Conservation (phyloP, 2,329 filamentous ascomycete genomes). For the Pleurostoma richardsiae region DNA sequence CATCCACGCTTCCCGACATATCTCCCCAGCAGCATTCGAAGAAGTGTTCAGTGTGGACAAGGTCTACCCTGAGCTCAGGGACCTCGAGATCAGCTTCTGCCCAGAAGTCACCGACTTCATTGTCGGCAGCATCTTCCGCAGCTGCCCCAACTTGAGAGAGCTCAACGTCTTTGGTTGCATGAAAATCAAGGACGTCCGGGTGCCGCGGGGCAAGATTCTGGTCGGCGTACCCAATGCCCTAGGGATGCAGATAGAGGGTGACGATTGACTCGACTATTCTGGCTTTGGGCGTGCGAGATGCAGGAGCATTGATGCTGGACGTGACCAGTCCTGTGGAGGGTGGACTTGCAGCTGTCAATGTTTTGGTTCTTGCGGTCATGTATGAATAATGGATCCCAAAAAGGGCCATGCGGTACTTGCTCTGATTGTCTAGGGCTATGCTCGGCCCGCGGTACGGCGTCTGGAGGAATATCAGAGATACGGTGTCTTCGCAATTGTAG, state of each 20-base stretch:
- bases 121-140: conserved; percentile 57
- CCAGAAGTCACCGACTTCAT: conserved; percentile 62
- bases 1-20: conserved; percentile 80
- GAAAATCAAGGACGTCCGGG: conserved; percentile 49
- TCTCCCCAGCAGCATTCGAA: conserved; percentile 66
- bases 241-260: conserved; percentile 55
- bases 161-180: conserved; percentile 63
- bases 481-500: too few relatives aligned
- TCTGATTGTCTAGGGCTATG: too few relatives aligned
- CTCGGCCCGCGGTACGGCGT: too few relatives aligned
- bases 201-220: conserved; percentile 50
- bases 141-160: conserved; percentile 55
- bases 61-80: conserved; percentile 61
- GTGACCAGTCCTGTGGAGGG: too few relatives aligned
- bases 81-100: conserved; percentile 76
- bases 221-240: conserved; percentile 54
- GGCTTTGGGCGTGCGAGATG: too few relatives aligned
- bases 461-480: too few relatives aligned
- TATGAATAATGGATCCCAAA: too few relatives aligned
- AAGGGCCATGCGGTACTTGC: too few relatives aligned
- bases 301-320: too few relatives aligned
- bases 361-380: too few relatives aligned
- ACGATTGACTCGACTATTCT: conserved; percentile 11
- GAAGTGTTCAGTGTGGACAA: conserved; percentile 61
- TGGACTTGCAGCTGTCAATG: too few relatives aligned